Evolutionary conservation across 495 filamentous ascomycete genomes (phyloP), one percentile per base, ranked within the genome.

Genomic region (Tetracladium setigerum): DNA sequence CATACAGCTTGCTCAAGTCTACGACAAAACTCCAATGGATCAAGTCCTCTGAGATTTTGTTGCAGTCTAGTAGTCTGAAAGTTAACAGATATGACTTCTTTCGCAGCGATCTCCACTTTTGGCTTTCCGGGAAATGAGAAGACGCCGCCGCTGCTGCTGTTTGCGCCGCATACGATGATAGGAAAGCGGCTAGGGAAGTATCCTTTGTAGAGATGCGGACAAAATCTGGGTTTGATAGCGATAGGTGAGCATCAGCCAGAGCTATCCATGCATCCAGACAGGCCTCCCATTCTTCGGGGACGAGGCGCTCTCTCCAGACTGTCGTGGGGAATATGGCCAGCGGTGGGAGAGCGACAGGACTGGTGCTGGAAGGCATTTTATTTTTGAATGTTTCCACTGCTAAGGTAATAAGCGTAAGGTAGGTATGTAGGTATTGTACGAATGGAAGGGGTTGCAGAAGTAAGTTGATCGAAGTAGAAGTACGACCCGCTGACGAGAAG

Each of bases 181-280:
- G 50, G 33, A 61, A 61, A 2, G 58, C 53, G 3, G 67, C 46
- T 2, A 83, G 57, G 15, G 81, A 79, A 38, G 66, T 65, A 53
- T 86, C 78, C 34, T 75, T 68, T 6, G 57, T 34, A 1, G 80
- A 73, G 18, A 64, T 54, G 18, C 58, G 52, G 41, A 52, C 33
- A 49, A 88, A 85, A 2, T 73, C 65, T 33, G 74, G 51, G 14
- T 70, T 65, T 2, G 80, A 60, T 2, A 83, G 53, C 27, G 73
- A 76, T 8, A 95, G 62, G 52, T 87, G 76, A 37, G 77, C 70
- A 22, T 79, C 71, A 18, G 79, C 60, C 3, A 94, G 67, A 8
- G 76, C 58, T 15, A 82, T 63, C 89, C 88, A 95, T 35, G 86
- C 83, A 59, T 87, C 80, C 14, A 92, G 62, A 61, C 83, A 90